Evolutionary conservation across 257 asterid species (phyloP), one percentile per base, ranked within the genome.

Genomic region (Solanum bulbocastanum): DNA sequence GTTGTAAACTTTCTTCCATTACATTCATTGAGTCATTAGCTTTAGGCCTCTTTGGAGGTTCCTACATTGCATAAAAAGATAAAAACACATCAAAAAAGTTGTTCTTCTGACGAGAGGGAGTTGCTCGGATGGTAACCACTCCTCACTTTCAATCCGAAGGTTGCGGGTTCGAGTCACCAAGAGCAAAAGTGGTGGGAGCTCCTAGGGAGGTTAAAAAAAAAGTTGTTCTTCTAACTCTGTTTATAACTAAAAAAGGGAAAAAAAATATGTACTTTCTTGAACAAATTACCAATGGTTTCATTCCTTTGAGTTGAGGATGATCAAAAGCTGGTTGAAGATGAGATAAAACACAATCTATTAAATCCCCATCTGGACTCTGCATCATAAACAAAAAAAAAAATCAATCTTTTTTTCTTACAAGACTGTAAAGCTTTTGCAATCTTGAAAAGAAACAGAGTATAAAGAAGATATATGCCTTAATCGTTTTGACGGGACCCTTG

Each of bases 261-360:
- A 46, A 69, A 30, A 40, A 40, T 30, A 2, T n/a, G n/a, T 5
- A 16, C 15, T 30, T 5, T 73, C 2, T 23, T 69, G 14, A 73
- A 44, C 25, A 79, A 79, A 44, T 33, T 93, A 96, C 99, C 98
- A 95, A 74, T 90, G 99, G 98, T 90, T 93, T 96, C 88, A 96
- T 96, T 2, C 99, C 98, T 91, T 92, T 97, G 39, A 97, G 98
- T 86, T 60, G 78, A 83, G 98, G 99, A 88, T 97, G 99, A 90
- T 97, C 98, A 89, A 97, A 97, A 79, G 99, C 99, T 35, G 99
- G 99, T 84, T 97, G 99, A 89, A 93, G 98, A 92, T 97, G 98
- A 82, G 98, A 83, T 82, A 87, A 78, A 49, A 97, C 94, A 88
- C 99, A 97, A 42, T 95, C 98, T 68, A 97, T 92, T 9, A 87